Percentiles rank a stretch among this genome's conserved stretches.
Evolutionary conservation across 306 rosid genomes (phyloP).

Genomic region (Morella rubra): DNA sequence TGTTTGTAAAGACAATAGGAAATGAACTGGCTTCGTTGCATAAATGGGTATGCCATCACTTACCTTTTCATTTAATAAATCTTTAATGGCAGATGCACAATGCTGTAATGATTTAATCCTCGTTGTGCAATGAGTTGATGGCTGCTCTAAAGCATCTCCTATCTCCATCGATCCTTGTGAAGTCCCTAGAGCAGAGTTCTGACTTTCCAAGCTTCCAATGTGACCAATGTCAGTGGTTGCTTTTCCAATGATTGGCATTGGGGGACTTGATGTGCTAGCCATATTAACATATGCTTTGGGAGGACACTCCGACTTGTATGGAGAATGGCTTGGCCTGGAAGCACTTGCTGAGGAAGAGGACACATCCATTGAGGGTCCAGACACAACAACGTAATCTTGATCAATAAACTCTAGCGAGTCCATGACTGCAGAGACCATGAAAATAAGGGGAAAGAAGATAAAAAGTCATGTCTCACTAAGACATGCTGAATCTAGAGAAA

Average conservation of each 20-base stretch:
- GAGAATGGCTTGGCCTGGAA: constrained; percentile 60
- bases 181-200: constrained; percentile 84
- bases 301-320: constrained; percentile 51
- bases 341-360: constrained; percentile 62
- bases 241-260: constrained; percentile 71
- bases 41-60: constrained; percentile 16
- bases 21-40: constrained; percentile 1
- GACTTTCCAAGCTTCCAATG: constrained; percentile 87
- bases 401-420: constrained; percentile 79
- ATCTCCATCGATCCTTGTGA: constrained; percentile 79
- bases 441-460: constrained; percentile 24
- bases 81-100: constrained; percentile 75
- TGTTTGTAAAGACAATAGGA: constrained; percentile 8
- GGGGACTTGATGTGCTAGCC: constrained; percentile 58
- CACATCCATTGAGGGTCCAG: constrained; percentile 75
- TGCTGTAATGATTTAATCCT: constrained; percentile 80
- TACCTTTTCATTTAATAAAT: constrained; percentile 84
- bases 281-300: constrained; percentile 45
- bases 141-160: constrained; percentile 69
- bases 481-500: constrained; percentile 22
- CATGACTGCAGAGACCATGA: constrained; percentile 49
- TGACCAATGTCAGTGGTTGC: constrained; percentile 46
- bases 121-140: constrained; percentile 74
- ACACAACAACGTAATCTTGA: constrained; percentile 96
- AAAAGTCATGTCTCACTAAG: constrained; percentile 10